Conservation (phyloP, 352 stramenopile species). For the Phytophthora pinifolia region DNA sequence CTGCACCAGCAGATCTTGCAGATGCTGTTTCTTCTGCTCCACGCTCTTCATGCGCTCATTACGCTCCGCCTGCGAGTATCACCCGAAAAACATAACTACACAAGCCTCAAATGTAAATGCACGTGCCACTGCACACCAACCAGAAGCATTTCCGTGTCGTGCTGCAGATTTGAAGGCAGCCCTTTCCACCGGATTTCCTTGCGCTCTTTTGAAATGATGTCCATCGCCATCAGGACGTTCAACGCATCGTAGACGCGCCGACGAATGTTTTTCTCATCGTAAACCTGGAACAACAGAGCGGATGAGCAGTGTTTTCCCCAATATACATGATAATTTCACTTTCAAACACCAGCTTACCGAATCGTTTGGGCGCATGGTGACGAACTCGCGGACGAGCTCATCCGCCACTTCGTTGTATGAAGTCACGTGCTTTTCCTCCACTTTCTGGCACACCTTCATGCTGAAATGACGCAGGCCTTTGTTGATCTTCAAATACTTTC, state of each 20-base stretch:
- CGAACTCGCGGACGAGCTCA: slow-evolving; percentile 91
- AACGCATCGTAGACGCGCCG: slow-evolving; percentile 96
- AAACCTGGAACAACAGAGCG: slow-evolving; percentile 45
- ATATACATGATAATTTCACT: slow-evolving; percentile 17
- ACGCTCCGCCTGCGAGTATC: slow-evolving; percentile 50
- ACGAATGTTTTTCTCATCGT: slow-evolving; percentile 96
- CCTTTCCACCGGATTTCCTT: slow-evolving; percentile 91
- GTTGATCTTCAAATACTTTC: slow-evolving; percentile 87
- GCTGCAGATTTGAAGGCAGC: slow-evolving; percentile 74
- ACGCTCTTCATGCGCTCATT: slow-evolving; percentile 80
- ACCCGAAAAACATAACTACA: slow-evolving; percentile 4
- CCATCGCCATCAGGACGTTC: slow-evolving; percentile 98
- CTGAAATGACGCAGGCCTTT: slow-evolving; percentile 94
- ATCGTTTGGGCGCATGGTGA: slow-evolving; percentile 83
- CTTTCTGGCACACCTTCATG: slow-evolving; percentile 96
- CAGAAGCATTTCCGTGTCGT: slow-evolving; percentile 88
- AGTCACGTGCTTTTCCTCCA: slow-evolving; percentile 95
- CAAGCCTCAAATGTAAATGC: not conserved
- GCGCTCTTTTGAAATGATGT: slow-evolving; percentile 97
- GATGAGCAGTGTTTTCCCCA: no score
- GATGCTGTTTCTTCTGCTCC: slow-evolving; percentile 87
- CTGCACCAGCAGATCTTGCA: slow-evolving; percentile 93
- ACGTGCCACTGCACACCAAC: slow-evolving; percentile 31
- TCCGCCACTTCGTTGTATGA: slow-evolving; percentile 96
- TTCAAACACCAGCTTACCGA: slow-evolving; percentile 32